A percentile compares a stretch with the other conserved stretches of the same genome.
Evolutionary conservation across 495 filamentous ascomycete genomes (phyloP).

Genomic region (Achaetomiella virescens): DNA sequence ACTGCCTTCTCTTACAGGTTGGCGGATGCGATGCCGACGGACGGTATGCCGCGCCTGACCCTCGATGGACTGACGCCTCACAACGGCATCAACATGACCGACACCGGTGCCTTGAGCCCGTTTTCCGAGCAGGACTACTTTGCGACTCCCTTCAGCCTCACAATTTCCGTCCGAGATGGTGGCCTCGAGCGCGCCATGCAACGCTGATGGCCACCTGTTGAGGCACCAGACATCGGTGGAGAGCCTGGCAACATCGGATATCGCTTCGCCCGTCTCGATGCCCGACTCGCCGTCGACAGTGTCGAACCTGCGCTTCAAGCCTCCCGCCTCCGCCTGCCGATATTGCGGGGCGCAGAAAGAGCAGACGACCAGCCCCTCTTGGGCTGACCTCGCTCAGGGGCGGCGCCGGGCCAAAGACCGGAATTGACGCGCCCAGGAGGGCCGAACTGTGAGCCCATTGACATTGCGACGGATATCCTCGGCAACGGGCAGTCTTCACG

Average conservation of each 20-base stretch:
- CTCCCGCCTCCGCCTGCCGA: conserved; percentile 43
- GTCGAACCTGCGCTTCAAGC: conserved; percentile 33
- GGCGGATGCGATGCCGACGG: background rate
- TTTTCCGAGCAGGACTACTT: conserved; percentile 24
- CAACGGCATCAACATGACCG: conserved; percentile 4
- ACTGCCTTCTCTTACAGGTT: conserved; percentile 14
- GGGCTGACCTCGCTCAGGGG: conserved; percentile 32
- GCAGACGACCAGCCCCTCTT: conserved; percentile 38
- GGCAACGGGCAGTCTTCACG: conserved; percentile 30
- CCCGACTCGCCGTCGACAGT: conserved; percentile 22
- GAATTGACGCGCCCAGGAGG: conserved; percentile 32
- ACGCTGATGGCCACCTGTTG: conserved; percentile 4
- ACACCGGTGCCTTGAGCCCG: conserved; percentile 9
- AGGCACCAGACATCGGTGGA: conserved; percentile 16
- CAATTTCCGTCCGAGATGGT: conserved; percentile 24
- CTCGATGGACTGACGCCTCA: conserved; percentile 11
- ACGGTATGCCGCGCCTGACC: conserved; percentile 1
- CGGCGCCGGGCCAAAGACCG: conserved; percentile 34
- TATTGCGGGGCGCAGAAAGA: conserved; percentile 43
- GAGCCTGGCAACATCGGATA: conserved; percentile 17
- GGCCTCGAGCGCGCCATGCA: conserved; percentile 1
- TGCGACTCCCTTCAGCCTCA: conserved; percentile 9
- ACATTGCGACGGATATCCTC: conserved; percentile 45
- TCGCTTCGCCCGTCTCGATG: conserved; percentile 25
- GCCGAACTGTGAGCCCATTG: conserved; percentile 38